Evolutionary conservation across 768 basidiomycete species (phyloP).

Genomic region (Boletus pseudopeckii): DNA sequence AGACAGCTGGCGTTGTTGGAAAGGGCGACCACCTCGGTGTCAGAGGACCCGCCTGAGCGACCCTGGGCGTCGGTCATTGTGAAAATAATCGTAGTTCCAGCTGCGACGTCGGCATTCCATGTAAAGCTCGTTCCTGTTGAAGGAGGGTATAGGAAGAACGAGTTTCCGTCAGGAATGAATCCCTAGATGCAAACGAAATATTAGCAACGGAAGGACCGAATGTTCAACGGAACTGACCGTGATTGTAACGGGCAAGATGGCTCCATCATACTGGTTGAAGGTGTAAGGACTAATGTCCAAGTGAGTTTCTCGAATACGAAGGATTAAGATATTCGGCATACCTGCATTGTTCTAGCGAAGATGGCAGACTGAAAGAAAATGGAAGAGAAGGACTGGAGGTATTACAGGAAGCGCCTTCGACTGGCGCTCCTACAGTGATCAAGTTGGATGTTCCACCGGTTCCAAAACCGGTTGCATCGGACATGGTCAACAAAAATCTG

Average conservation of each 20-base stretch:
- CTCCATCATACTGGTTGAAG: constrained; percentile 44
- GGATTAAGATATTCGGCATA: constrained; percentile 24
- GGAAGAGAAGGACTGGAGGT: constrained; percentile 41
- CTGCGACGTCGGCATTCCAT: constrained; percentile 58
- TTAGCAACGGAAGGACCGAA: neutral
- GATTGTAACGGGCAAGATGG: constrained; percentile 53
- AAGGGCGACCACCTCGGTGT: constrained; percentile 43
- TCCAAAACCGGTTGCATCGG: constrained; percentile 66
- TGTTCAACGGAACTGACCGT: constrained; percentile 35
- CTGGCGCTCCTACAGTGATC: constrained; percentile 45
- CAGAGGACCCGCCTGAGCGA: constrained; percentile 58
- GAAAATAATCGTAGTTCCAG: constrained; percentile 58
- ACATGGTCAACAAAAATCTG: constrained; percentile 60
- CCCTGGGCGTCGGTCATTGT: constrained; percentile 50
- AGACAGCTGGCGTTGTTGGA: constrained; percentile 53
- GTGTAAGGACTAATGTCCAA: constrained; percentile 38
- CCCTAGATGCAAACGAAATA: constrained; percentile 36
- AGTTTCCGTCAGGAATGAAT: constrained; percentile 59
- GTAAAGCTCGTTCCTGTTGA: constrained; percentile 34
- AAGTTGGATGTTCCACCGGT: constrained; percentile 57
- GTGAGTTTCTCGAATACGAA: constrained; percentile 2
- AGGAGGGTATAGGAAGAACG: constrained; percentile 44
- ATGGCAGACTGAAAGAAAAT: constrained; percentile 50
- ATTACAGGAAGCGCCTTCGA: constrained; percentile 44
- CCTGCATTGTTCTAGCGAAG: constrained; percentile 61